Evolutionary conservation across 225 moss, liverwort and hornwort genomes (phyloP).

Genomic region (Sphagnum tenellum): DNA sequence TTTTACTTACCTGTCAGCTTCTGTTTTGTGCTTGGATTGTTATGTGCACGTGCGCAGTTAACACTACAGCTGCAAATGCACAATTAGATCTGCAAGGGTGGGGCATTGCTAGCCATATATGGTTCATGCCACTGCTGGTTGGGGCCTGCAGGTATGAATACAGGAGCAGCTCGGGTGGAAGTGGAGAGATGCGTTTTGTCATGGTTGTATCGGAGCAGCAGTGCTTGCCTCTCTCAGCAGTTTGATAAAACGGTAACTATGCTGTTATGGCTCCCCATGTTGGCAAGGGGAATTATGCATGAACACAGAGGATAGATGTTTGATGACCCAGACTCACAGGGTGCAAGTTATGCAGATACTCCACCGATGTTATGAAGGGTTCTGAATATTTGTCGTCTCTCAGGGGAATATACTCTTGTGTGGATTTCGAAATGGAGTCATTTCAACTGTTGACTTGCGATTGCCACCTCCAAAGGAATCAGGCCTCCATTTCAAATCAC

Average conservation of each 20-base stretch:
- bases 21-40: too few species aligned
- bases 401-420: constrained; percentile 77
- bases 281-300: not conserved
- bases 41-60: too few species aligned
- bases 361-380: too few species aligned
- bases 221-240: constrained; percentile 82
- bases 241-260: constrained; percentile 74
- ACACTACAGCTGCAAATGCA: too few species aligned
- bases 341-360: too few species aligned
- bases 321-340: too few species aligned
- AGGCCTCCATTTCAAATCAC: constrained; percentile 24
- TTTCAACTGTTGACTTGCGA: constrained; percentile 69
- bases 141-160: constrained; percentile 56
- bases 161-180: constrained; percentile 64
- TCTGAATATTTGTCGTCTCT: not conserved
- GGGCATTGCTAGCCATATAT: too few species aligned
- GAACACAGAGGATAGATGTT: not conserved
- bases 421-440: constrained; percentile 83
- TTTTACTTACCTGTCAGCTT: too few species aligned
- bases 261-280: not conserved
- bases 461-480: constrained; percentile 43
- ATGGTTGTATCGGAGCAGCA: constrained; percentile 55
- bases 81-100: too few species aligned
- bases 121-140: not conserved
- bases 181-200: constrained; percentile 56